These are phyloP conservation scores for Colletotrichum australisinense DNA, from an alignment of 2,329 filamentous ascomycete genomes.

Conservation along the genomic window DNA sequence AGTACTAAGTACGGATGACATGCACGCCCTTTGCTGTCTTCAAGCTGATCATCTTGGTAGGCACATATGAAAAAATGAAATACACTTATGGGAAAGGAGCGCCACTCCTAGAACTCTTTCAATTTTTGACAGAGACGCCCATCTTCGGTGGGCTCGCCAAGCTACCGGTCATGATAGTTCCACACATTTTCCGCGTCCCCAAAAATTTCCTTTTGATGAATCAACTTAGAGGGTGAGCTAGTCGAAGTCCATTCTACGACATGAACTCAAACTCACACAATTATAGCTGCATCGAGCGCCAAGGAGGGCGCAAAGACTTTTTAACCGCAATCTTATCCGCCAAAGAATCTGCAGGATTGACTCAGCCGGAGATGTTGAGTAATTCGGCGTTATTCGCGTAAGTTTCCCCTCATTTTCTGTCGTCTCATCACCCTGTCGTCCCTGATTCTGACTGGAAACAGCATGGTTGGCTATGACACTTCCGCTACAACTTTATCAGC, in stretches of 20 bases:
- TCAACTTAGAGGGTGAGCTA: slow-evolving; percentile 4
- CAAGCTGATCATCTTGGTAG: not conserved
- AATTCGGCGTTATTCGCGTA: slow-evolving; percentile 10
- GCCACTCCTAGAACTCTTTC: slow-evolving; percentile 17
- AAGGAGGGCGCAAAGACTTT: slow-evolving; percentile 21
- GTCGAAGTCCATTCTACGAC: too few relatives aligned
- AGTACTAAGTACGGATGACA: not conserved
- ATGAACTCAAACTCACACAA: not conserved
- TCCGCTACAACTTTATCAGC: slow-evolving; percentile 8
- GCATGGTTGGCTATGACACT: slow-evolving; percentile 24
- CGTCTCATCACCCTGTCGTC: not conserved
- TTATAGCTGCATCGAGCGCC: slow-evolving; percentile 1
- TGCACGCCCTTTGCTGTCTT: too few relatives aligned
- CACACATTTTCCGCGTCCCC: slow-evolving; percentile 19
- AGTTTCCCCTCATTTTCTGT: not conserved
- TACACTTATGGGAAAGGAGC: not conserved
- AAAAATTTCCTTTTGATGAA: slow-evolving; percentile 28
- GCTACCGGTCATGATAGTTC: slow-evolving; percentile 9
- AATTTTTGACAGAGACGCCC: slow-evolving; percentile 10
- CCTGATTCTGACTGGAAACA: not conserved
- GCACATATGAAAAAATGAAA: slow-evolving; percentile 15
- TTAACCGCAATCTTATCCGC: slow-evolving; percentile 15
- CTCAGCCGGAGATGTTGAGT: slow-evolving; percentile 14
- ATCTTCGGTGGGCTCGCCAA: slow-evolving; percentile 14
- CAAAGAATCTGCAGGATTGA: slow-evolving; percentile 12